Conservation (phyloP, 805 yeast genomes). For the Kodamaea leandrae region DNA sequence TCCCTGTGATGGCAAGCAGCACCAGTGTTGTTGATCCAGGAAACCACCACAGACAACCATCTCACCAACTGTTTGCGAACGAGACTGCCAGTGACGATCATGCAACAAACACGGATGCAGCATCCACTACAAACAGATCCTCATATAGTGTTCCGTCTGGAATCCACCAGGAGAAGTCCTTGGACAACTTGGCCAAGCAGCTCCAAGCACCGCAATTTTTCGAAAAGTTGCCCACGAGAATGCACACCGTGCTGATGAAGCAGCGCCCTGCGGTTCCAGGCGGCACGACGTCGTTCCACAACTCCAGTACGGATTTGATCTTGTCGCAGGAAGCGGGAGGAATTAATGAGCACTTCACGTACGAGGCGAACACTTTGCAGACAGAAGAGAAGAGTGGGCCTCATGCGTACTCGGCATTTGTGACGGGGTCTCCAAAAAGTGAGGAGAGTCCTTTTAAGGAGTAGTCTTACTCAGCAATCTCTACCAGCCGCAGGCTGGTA, state of each 20-base stretch:
- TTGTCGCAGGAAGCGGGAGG: constrained; percentile 17
- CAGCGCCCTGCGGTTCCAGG: constrained; percentile 13
- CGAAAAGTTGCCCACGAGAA: constrained; percentile 38
- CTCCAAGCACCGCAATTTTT: constrained; percentile 33
- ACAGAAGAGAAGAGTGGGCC: background rate
- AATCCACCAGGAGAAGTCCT: constrained; percentile 15
- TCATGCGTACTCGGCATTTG: constrained; percentile 3
- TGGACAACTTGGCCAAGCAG: constrained; percentile 42
- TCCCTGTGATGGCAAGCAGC: constrained; percentile 33
- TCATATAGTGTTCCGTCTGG: constrained; percentile 7
- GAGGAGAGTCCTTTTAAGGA: background rate
- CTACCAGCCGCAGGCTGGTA: too few species aligned
- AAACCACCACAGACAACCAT: background rate
- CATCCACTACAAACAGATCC: constrained; percentile 5
- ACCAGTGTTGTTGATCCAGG: constrained; percentile 2
- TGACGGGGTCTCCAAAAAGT: constrained; percentile 1
- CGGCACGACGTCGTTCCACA: constrained; percentile 14
- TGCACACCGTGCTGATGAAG: constrained; percentile 23
- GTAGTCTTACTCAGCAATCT: too few species aligned
- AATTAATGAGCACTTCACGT: constrained; percentile 34
- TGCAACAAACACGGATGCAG: constrained; percentile 5
- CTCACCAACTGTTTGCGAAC: background rate
- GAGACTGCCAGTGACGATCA: constrained; percentile 1
- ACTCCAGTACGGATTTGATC: constrained; percentile 28
- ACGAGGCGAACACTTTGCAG: constrained; percentile 15